Percentiles rank a stretch among this genome's conserved stretches.
Evolutionary conservation across 371 early-diverging fungal genomes (phyloP).

Genomic region (Mucor saturninus): DNA sequence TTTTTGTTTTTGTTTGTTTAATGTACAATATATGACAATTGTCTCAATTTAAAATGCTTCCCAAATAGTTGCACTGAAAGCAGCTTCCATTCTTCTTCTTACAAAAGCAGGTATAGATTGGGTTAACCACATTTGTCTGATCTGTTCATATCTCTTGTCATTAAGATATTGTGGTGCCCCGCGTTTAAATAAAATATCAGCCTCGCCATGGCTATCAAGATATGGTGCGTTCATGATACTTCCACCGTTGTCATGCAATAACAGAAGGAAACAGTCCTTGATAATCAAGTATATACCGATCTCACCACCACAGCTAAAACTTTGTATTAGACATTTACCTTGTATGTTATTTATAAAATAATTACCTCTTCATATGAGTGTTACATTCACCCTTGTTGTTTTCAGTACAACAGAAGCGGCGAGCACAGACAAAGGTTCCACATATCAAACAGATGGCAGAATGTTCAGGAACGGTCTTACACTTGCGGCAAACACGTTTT

Average conservation of each 20-base stretch:
- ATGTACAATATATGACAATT: neutral
- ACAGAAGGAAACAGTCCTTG: constrained; percentile 80
- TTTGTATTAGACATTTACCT: neutral
- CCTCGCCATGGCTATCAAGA: constrained; percentile 94
- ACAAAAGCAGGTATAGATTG: constrained; percentile 88
- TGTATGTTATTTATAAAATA: neutral
- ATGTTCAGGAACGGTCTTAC: constrained; percentile 82
- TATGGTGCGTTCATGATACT: constrained; percentile 91
- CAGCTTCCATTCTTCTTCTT: constrained; percentile 83
- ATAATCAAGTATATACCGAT: constrained; percentile 89
- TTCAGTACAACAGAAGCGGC: constrained; percentile 89
- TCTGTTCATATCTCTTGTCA: constrained; percentile 85
- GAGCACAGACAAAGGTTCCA: constrained; percentile 91
- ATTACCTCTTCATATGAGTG: constrained; percentile 78
- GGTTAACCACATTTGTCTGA: constrained; percentile 82
- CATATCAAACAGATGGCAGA: constrained; percentile 94
- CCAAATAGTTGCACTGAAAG: constrained; percentile 42
- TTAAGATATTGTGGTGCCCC: constrained; percentile 90
- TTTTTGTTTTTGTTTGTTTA: constrained; percentile 5
- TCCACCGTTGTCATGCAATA: constrained; percentile 83
- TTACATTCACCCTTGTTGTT: constrained; percentile 91
- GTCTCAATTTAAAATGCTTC: constrained; percentile 24
- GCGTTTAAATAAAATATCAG: constrained; percentile 62
- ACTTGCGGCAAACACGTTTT: constrained; percentile 77
- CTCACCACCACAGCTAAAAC: constrained; percentile 84